Base-by-base conservation (phyloP, 441 rosid genomes). In the Gossypium schwendimanii region DNA sequence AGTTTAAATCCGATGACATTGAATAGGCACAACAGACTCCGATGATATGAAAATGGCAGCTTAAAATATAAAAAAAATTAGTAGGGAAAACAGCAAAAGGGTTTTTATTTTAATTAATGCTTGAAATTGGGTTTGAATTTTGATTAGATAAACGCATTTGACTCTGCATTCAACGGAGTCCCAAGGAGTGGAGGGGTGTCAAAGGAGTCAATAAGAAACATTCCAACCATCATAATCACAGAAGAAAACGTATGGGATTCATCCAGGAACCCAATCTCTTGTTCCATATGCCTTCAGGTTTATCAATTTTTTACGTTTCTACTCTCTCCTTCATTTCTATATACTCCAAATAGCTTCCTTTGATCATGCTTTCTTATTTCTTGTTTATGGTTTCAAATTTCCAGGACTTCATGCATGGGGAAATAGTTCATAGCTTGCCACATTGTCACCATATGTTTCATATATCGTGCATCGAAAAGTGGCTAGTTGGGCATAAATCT, bases 231-330 rank as follows among this genome's bases (percentile, higher is more conserved):
- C 10, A 62, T 8, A 21, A 64, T 77, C 14, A 63, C 83, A 8
- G 41, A 41, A 1, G 72, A 63, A 52, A 36, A 63, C 50, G 18
- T 31, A 4, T 17, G 61, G 61, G 84, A 82, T 26, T 23, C 72
- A 6, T 78, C 70, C 14, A 62, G 81, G 80, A 71, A 71, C 14
- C 72, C 74, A 60, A 17, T 69, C 3, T 71, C 63, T 47, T 85
- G 86, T 41, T 70, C 84, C 8, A 76, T 85, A 20, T 85, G 88
- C 74, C 86, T 85, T 20, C 83, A 85, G 88, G 88, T 85, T 15
- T 45, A 23, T 23, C 26, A 17, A 39, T 2, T 50, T 41, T 28
- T 15, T 6, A 8, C 12, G 7, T 63, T 63, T 63, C 44, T 5
- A 1, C 14, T 15, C 49, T 26, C 14, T 47, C 14, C 14, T 47